Base-by-base conservation (phyloP, 2,329 filamentous ascomycete genomes). In the Clonostachys rhizophaga region DNA sequence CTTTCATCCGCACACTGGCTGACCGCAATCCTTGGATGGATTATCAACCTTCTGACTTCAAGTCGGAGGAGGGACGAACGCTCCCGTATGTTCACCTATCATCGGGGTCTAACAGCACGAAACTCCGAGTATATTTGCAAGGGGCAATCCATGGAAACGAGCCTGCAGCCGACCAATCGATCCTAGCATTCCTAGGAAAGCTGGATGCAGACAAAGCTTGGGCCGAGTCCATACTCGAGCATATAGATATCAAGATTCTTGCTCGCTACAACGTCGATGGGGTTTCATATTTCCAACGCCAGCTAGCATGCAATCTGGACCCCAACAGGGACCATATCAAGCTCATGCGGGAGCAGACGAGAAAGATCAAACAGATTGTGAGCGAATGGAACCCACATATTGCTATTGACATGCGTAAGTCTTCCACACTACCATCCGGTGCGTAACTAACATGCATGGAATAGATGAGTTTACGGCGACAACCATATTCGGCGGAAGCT, bases 231-330 rank as follows among this genome's bases (percentile, higher is more conserved):
- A 47, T 61, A 2, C 42, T 61, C 1, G 52, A 58, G 5, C 57
- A 55, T 35, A 52, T 61, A 50, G 59, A 61, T 16, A 61, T 61
- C 10, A 46, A 59, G 39, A 46, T 61, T 11, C 52, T 61, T 14
- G 55, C 59, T 3, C 56, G 59, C 1, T 61, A 60, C 17, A 61
- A 61, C n/a, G 55, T 56, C 1, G 59, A 61, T 13, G 59, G 59
- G 6, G 58, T 61, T 0, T 50, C 54, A 1, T 59, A 57, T 34
- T 61, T 61, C 45, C 59, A 61, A 39, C 54, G 58, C 1, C 48
- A 56, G 14, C 52, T 61, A 0, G 59, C 58, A 2, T 57, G 52
- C 3, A 57, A 56, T 6, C 51, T 59, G 1, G 59, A 61, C 10
- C 58, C 59, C 2, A 61, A 61, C 40, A 50, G 59, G 24, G 59